Percentiles rank a stretch among this genome's conserved stretches.
These are phyloP conservation scores for Hanseniaspora taiwanica DNA, from an alignment of 805 yeast genomes.

Conservation along the genomic window DNA sequence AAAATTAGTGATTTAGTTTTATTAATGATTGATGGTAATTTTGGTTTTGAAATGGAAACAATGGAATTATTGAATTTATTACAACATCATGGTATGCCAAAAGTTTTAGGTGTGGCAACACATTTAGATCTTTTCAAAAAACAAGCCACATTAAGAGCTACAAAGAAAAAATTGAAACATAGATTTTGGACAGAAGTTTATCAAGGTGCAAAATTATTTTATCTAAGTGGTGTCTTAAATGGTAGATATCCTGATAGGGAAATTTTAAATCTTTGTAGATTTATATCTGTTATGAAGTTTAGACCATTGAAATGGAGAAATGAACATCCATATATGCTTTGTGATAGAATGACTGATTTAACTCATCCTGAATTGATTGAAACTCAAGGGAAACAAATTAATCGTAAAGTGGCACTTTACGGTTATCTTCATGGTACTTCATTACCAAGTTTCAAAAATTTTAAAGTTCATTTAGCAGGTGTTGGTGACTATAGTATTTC, in stretches of 20 bases:
- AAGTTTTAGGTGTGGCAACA: constrained; percentile 88
- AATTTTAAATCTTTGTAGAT: constrained; percentile 78
- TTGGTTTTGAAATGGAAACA: constrained; percentile 98
- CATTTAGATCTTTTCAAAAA: constrained; percentile 90
- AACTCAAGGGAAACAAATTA: constrained; percentile 59
- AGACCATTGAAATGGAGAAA: constrained; percentile 99
- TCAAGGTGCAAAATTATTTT: constrained; percentile 92
- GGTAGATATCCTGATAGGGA: constrained; percentile 98
- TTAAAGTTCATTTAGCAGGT: constrained; percentile 88
- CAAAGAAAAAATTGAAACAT: constrained; percentile 83
- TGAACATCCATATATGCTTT: constrained; percentile 88
- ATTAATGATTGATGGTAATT: constrained; percentile 86
- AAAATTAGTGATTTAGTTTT: constrained; percentile 89
- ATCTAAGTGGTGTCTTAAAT: constrained; percentile 87
- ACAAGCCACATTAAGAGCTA: constrained; percentile 76
- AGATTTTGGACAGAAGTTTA: constrained; percentile 99
- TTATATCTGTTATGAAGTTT: constrained; percentile 93
- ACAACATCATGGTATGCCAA: constrained; percentile 98
- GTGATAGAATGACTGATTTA: constrained; percentile 84
- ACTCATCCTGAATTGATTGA: constrained; percentile 83
- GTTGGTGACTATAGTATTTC: constrained; percentile 77
- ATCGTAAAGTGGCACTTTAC: constrained; percentile 79
- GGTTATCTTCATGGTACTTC: constrained; percentile 96
- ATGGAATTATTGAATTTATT: constrained; percentile 96
- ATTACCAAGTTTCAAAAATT: constrained; percentile 42